Percentiles rank a stretch among this genome's conserved stretches.
Conservation (phyloP, 1,284 basidiomycete genomes). For the Cryptococcus sp. region DNA sequence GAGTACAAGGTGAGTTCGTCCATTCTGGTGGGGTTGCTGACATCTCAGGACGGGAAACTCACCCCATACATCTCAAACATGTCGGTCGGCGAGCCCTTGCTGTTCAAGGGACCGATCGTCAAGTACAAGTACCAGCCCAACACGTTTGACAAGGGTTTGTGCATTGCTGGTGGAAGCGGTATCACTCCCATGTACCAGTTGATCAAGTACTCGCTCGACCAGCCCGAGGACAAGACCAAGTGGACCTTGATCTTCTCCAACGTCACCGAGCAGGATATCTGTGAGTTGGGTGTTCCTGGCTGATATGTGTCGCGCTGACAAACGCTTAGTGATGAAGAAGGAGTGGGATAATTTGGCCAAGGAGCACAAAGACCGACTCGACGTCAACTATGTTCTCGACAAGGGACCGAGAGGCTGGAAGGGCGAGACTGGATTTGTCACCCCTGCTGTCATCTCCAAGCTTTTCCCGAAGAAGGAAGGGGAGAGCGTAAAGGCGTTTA, state of each 20-base stretch:
- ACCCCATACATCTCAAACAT: constrained; percentile 67
- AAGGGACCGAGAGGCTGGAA: constrained; percentile 66
- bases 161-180: constrained; percentile 69
- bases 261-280: constrained; percentile 82
- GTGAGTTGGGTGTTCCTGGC: constrained; percentile 20
- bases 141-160: constrained; percentile 74
- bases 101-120: constrained; percentile 82
- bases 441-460: constrained; percentile 63
- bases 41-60: constrained; percentile 63
- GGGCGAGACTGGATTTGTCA: constrained; percentile 69
- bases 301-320: constrained; percentile 4
- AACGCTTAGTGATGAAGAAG: constrained; percentile 59
- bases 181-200: constrained; percentile 55
- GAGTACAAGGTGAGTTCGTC: constrained; percentile 50
- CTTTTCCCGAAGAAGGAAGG: constrained; percentile 59
- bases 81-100: constrained; percentile 66
- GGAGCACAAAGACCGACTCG: constrained; percentile 61
- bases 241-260: constrained; percentile 91
- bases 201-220: constrained; percentile 61
- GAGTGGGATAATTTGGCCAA: constrained; percentile 71
- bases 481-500: constrained; percentile 79
- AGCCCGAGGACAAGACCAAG: constrained; percentile 85
- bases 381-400: constrained; percentile 82
- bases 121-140: constrained; percentile 83
- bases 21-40: background rate